phyloP scores from a whole-genome alignment of 2,329 filamentous ascomycete species.

The Chaetomiaceae sp. region DNA sequence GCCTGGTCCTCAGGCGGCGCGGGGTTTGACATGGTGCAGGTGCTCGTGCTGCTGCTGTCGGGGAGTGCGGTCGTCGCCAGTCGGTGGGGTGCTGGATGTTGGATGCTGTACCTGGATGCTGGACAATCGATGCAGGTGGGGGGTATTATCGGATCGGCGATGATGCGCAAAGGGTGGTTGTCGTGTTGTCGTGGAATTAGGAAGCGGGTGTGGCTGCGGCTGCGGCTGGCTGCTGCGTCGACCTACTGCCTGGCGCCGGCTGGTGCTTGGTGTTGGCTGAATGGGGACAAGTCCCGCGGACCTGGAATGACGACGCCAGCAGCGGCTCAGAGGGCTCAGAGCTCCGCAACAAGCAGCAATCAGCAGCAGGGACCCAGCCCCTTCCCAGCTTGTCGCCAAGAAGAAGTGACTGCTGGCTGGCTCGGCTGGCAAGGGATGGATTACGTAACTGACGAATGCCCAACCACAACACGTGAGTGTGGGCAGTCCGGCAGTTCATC shows the following conservation, averaged over 20 bases:
- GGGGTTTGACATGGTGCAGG: conserved; percentile 39
- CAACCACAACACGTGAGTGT: too few relatives aligned
- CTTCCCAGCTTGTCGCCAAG: too few relatives aligned
- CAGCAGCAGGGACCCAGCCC: background rate
- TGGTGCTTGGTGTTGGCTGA: background rate
- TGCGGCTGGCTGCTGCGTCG: too few relatives aligned
- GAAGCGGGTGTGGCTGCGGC: too few relatives aligned
- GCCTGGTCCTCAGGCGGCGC: conserved; percentile 74
- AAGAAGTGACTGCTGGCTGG: too few relatives aligned
- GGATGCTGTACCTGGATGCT: too few relatives aligned
- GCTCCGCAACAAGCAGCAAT: conserved; percentile 1
- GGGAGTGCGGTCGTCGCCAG: background rate
- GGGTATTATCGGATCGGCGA: background rate
- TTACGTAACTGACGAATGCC: too few relatives aligned
- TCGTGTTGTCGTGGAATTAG: background rate
- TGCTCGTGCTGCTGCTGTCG: background rate
- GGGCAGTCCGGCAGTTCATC: too few relatives aligned
- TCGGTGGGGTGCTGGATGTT: background rate
- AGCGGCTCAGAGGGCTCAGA: background rate
- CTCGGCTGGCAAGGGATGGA: too few relatives aligned
- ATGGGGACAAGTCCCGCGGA: too few relatives aligned
- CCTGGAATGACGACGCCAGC: conserved; percentile 14
- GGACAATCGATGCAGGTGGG: background rate
- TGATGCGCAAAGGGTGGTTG: background rate
- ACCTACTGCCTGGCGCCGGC: too few relatives aligned